A percentile compares a stretch with the other conserved stretches of the same genome.
These are phyloP conservation scores for Pythium chondricola DNA, from an alignment of 352 stramenopile species.

Conservation along the genomic window DNA sequence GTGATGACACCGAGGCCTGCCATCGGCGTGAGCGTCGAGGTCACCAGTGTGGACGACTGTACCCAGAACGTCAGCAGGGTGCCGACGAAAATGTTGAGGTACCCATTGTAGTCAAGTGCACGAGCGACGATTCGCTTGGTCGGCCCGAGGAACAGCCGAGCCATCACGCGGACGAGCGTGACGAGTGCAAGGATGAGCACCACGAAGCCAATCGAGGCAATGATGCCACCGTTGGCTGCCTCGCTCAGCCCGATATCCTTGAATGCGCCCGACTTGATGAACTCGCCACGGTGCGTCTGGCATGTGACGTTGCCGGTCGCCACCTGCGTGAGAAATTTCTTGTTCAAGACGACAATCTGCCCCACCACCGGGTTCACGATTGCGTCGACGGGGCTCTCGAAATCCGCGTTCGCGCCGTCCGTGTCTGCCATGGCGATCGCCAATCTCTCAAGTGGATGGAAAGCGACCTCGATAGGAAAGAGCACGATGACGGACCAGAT, in stretches of 20 bases:
- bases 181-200: conserved; percentile 17
- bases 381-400: conserved; percentile 10
- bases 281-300: neutral
- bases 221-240: conserved; percentile 10
- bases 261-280: conserved; percentile 10
- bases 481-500: conserved; percentile 41
- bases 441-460: conserved; percentile 24
- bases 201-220: conserved; percentile 12
- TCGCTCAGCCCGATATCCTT: conserved; percentile 9
- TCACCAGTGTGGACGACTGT: conserved; percentile 73
- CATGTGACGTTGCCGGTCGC: conserved; percentile 3
- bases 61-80: conserved; percentile 63
- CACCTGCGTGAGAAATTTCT: conserved; percentile 1
- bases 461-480: conserved; percentile 33
- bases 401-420: neutral
- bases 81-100: conserved; percentile 66
- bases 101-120: conserved; percentile 66
- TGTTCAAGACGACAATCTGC: conserved; percentile 3
- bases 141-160: conserved; percentile 37
- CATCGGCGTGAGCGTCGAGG: conserved; percentile 66
- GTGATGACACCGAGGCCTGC: conserved; percentile 56
- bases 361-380: conserved; percentile 9
- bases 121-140: conserved; percentile 70
- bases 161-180: conserved; percentile 21
- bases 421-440: conserved; percentile 10